phyloP scores from a whole-genome alignment of 2,329 filamentous ascomycete genomes.

The Tolypocladium tundrense region DNA sequence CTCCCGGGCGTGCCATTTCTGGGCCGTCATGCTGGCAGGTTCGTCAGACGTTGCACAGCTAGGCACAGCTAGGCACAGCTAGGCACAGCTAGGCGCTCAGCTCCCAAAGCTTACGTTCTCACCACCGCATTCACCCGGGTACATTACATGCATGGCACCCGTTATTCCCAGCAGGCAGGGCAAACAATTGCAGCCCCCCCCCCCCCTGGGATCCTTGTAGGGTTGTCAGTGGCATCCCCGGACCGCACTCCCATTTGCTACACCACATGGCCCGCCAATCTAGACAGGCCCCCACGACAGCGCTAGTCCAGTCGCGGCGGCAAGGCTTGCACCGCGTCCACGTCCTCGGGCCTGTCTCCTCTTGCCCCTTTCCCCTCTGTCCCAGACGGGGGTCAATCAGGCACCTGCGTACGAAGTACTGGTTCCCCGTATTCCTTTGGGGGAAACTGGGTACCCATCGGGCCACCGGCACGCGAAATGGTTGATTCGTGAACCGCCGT shows the following conservation, averaged over 20 bases:
- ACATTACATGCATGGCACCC: background rate
- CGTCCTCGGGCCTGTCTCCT: slow-evolving; percentile 4
- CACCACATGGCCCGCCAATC: slow-evolving; percentile 1
- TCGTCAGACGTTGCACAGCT: background rate
- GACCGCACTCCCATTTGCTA: background rate
- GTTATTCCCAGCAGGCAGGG: background rate
- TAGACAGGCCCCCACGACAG: background rate
- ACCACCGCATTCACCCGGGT: background rate
- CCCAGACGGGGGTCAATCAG: background rate
- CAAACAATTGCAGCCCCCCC: background rate
- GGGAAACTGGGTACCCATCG: background rate
- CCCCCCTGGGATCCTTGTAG: background rate
- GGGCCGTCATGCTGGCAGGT: background rate
- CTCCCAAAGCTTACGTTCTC: background rate
- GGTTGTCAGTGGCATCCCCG: background rate
- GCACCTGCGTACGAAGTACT: too few relatives aligned
- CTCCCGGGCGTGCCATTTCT: background rate
- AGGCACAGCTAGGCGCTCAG: background rate
- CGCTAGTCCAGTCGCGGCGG: background rate
- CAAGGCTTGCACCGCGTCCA: slow-evolving; percentile 2
- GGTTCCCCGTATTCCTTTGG: background rate
- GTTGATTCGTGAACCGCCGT: background rate
- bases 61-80: background rate
- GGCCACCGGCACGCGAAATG: background rate
- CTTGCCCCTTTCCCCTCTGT: background rate